Percentiles rank a stretch among this genome's conserved stretches.
Evolutionary conservation across 2,329 filamentous ascomycete genomes (phyloP).

Genomic region (Colletotrichum sp.): DNA sequence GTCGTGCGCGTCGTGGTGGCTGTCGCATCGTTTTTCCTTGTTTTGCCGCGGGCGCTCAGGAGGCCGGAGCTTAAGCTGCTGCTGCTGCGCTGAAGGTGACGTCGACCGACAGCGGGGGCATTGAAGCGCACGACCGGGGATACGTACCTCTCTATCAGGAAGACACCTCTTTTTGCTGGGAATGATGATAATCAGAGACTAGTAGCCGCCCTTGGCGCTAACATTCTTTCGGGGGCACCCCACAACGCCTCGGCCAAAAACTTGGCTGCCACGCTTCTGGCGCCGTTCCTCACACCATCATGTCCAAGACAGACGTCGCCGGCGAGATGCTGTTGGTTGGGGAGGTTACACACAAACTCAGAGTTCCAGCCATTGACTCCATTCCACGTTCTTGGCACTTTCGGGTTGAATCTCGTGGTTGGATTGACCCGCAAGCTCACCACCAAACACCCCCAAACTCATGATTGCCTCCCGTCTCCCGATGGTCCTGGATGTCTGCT

Average conservation of each 20-base stretch:
- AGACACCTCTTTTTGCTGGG: fast-evolving
- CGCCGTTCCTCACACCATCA: neutral
- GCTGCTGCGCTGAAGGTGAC: slow-evolving; percentile 2
- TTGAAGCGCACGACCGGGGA: neutral
- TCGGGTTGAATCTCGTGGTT: neutral
- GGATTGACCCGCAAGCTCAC: neutral
- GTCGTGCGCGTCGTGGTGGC: neutral
- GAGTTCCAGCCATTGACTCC: neutral
- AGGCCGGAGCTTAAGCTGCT: neutral
- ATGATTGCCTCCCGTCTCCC: neutral
- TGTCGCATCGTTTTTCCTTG: slow-evolving; percentile 4
- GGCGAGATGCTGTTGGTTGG: neutral
- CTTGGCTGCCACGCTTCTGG: slow-evolving; percentile 1
- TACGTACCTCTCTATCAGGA: neutral
- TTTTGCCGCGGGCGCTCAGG: neutral
- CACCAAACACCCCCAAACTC: neutral
- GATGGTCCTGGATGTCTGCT: neutral
- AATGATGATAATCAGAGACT: neutral
- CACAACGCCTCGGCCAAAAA: neutral
- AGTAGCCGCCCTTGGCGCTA: neutral
- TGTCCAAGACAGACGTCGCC: neutral
- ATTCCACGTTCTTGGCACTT: neutral
- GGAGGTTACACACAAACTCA: neutral
- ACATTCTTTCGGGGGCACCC: neutral
- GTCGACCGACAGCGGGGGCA: slow-evolving; percentile 7